Evolutionary conservation across 176 grass and related monocot species (phyloP).

Genomic region (Typha latifolia): DNA sequence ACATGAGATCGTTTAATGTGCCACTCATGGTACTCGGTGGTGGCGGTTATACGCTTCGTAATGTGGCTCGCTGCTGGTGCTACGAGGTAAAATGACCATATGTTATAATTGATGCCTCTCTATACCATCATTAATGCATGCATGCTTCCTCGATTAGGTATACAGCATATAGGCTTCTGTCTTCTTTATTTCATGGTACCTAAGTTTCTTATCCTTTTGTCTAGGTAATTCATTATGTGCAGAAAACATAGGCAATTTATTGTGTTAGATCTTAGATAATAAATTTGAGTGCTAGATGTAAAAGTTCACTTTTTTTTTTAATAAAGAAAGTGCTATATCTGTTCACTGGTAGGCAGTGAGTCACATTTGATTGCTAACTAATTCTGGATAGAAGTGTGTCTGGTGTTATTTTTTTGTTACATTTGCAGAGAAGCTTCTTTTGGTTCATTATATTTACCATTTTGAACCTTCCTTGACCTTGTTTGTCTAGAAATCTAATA

Average conservation of each 20-base stretch:
- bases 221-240: neutral
- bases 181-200: neutral
- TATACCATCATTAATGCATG: conserved; percentile 1
- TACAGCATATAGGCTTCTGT: neutral
- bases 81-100: conserved; percentile 65
- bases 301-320: too few relatives aligned
- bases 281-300: too few relatives aligned
- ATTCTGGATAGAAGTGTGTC: too few relatives aligned
- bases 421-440: too few relatives aligned
- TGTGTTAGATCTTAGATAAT: too few relatives aligned
- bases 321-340: too few relatives aligned
- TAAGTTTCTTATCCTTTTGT: neutral
- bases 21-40: conserved; percentile 77
- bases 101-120: neutral
- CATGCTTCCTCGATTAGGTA: neutral
- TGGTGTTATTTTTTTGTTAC: too few relatives aligned
- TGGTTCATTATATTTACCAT: too few relatives aligned
- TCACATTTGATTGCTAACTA: too few relatives aligned
- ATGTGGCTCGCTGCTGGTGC: conserved; percentile 90
- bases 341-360: too few relatives aligned
- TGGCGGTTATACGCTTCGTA: conserved; percentile 86
- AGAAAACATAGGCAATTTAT: neutral
- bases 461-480: too few relatives aligned
- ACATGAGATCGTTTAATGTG: conserved; percentile 96
- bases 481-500: too few relatives aligned